phyloP scores from a whole-genome alignment of 495 filamentous ascomycete genomes.

The Aspergillus sclerotioniger region DNA sequence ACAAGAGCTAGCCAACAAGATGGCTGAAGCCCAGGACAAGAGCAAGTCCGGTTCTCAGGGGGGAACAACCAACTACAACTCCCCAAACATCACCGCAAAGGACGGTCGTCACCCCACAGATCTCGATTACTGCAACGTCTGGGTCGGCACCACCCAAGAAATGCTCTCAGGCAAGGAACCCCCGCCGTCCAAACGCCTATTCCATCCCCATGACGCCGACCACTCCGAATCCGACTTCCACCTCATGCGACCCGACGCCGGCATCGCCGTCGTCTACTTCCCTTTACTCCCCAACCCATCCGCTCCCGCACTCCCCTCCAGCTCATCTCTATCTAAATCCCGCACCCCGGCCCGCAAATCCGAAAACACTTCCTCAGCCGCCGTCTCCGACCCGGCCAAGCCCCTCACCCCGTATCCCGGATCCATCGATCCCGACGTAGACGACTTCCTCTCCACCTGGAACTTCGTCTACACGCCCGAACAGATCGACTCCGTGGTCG shows the following conservation, averaged over 20 bases:
- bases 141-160: constrained; percentile 83
- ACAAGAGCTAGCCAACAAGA: constrained; percentile 58
- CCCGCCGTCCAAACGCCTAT: constrained; percentile 61
- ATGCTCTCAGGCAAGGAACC: constrained; percentile 58
- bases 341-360: constrained; percentile 21
- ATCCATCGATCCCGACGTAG: constrained; percentile 74
- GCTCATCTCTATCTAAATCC: constrained; percentile 23
- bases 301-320: constrained; percentile 34
- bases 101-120: constrained; percentile 45
- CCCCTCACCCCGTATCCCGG: constrained; percentile 52
- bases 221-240: constrained; percentile 63
- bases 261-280: constrained; percentile 87
- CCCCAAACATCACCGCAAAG: constrained; percentile 10
- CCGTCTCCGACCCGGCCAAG: constrained; percentile 18
- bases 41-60: constrained; percentile 23
- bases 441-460: constrained; percentile 91
- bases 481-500: constrained; percentile 77
- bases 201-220: constrained; percentile 32
- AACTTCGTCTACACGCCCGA: constrained; percentile 92
- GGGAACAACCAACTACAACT: constrained; percentile 9
- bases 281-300: constrained; percentile 77
- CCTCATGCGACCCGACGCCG: constrained; percentile 73
- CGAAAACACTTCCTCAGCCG: constrained; percentile 14
- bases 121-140: constrained; percentile 88
- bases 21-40: constrained; percentile 59